Conservation (phyloP, 2,329 filamentous ascomycete genomes). For the Botrytis fabae region DNA sequence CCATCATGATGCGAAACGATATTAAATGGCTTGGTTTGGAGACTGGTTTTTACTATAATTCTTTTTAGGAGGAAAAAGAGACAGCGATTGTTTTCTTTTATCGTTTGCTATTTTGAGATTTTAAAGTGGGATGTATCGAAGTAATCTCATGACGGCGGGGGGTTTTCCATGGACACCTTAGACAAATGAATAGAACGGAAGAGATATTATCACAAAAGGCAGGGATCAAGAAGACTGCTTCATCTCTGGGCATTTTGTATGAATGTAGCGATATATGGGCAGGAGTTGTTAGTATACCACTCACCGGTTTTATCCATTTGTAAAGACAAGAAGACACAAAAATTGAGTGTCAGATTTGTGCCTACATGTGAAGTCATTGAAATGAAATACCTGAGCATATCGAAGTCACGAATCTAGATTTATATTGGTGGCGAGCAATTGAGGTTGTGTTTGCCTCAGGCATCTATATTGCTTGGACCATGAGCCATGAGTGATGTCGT, state of each 20-base stretch:
- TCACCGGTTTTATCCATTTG: neutral
- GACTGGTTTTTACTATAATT: conserved; percentile 16
- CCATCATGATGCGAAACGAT: conserved; percentile 9
- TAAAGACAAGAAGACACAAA: neutral
- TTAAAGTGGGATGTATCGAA: neutral
- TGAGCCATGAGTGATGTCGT: conserved; percentile 8
- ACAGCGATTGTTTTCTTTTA: neutral
- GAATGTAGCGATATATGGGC: neutral
- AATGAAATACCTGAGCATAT: neutral
- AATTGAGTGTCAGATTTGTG: no score
- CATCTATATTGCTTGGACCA: neutral
- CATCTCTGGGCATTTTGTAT: neutral
- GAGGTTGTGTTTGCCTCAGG: neutral
- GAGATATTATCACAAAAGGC: neutral
- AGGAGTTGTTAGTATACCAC: neutral
- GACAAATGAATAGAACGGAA: conserved; percentile 2
- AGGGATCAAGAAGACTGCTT: neutral
- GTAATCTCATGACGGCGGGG: conserved; percentile 7
- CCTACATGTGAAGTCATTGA: neutral
- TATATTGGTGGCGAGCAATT: neutral
- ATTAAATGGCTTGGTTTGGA: conserved; percentile 3
- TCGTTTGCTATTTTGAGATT: conserved; percentile 5
- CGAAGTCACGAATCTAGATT: neutral
- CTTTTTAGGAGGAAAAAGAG: neutral
- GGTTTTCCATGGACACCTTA: neutral